Percentiles rank a stretch among this genome's conserved stretches.
Conservation (phyloP, 768 basidiomycete species). For the Leccinellum albellum region DNA sequence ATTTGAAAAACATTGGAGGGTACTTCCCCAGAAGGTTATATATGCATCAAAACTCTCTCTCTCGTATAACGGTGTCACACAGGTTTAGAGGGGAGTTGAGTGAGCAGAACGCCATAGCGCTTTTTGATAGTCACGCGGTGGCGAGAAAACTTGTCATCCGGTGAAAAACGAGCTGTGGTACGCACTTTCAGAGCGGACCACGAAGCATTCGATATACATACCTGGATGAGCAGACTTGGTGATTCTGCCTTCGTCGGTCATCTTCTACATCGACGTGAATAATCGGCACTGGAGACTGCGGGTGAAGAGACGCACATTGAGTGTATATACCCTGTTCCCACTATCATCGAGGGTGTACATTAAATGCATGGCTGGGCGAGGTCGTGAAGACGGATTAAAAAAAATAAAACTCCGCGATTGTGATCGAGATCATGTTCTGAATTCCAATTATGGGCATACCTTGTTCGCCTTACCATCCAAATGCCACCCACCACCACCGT, state of each 20-base stretch:
- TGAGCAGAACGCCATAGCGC: slow-evolving; percentile 82
- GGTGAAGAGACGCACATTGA: slow-evolving; percentile 62
- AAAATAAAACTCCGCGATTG: slow-evolving; percentile 17
- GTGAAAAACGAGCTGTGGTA: slow-evolving; percentile 88
- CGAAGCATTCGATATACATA: slow-evolving; percentile 28
- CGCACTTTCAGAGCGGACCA: not conserved
- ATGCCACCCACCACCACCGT: slow-evolving; percentile 47
- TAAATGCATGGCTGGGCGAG: slow-evolving; percentile 75
- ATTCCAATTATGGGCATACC: not conserved
- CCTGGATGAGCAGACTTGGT: slow-evolving; percentile 98
- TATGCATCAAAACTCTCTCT: not conserved
- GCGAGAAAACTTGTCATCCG: slow-evolving; percentile 98
- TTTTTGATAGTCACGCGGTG: slow-evolving; percentile 98
- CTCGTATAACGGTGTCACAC: slow-evolving; percentile 70
- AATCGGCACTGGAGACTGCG: not conserved
- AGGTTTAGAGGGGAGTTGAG: slow-evolving; percentile 86
- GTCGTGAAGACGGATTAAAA: not conserved
- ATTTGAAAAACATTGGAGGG: not conserved
- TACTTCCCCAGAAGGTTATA: too few relatives aligned
- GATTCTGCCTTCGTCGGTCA: slow-evolving; percentile 71
- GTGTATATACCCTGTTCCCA: slow-evolving; percentile 85
- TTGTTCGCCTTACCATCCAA: not conserved
- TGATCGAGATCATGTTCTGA: not conserved
- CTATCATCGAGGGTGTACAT: slow-evolving; percentile 85
- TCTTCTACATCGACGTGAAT: slow-evolving; percentile 57